A percentile compares a stretch with the other conserved stretches of the same genome.
phyloP scores from a whole-genome alignment of 371 early-diverging fungal genomes.

The Lichtheimia ornata region DNA sequence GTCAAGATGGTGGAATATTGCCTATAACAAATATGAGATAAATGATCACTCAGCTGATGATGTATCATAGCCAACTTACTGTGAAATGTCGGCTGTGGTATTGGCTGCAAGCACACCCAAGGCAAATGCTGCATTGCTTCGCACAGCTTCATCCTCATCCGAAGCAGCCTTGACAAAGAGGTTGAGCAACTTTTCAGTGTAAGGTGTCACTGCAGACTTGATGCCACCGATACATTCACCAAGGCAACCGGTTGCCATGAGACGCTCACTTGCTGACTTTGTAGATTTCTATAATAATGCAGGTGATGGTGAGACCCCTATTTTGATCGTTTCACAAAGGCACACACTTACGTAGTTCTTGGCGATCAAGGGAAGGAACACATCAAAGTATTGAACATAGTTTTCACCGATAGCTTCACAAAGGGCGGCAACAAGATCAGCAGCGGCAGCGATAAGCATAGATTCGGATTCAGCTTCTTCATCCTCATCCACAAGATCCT shows the following conservation, averaged over 20 bases:
- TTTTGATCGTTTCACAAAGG: neutral
- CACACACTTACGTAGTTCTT: constrained; percentile 57
- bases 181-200: constrained; percentile 61
- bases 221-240: constrained; percentile 78
- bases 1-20: constrained; percentile 71
- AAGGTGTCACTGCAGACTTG: constrained; percentile 67
- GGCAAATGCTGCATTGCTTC: constrained; percentile 84
- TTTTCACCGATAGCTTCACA: constrained; percentile 71
- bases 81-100: constrained; percentile 65
- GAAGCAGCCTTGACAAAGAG: constrained; percentile 69
- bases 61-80: constrained; percentile 24
- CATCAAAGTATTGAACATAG: constrained; percentile 68
- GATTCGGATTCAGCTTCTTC: constrained; percentile 85
- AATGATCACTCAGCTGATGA: no score
- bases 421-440: constrained; percentile 80
- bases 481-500: constrained; percentile 68
- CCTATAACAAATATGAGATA: constrained; percentile 12
- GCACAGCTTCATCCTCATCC: constrained; percentile 80
- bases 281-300: constrained; percentile 53
- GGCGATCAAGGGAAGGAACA: constrained; percentile 73
- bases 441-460: constrained; percentile 73
- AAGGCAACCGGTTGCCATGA: constrained; percentile 85
- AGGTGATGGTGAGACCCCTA: neutral
- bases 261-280: constrained; percentile 70
- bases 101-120: constrained; percentile 74